phyloP scores from a whole-genome alignment of 2,329 filamentous ascomycete genomes.

The Monosporascus sp. region DNA sequence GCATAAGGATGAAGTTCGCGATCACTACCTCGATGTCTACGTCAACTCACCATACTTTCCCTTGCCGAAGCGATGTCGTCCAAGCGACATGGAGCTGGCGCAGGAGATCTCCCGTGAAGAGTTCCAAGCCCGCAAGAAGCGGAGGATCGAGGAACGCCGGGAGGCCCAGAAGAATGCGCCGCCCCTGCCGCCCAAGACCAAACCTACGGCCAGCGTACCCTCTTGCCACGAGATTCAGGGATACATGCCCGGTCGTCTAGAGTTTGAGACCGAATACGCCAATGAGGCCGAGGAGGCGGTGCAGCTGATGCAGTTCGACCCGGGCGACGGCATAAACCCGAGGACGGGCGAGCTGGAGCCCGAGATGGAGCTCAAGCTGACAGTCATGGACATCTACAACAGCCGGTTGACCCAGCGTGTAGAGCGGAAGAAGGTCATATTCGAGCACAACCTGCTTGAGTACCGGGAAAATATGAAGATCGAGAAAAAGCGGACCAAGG shows the following conservation, averaged over 20 bases:
- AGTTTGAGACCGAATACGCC: constrained; percentile 96
- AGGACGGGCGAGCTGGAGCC: constrained; percentile 79
- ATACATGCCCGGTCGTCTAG: constrained; percentile 94
- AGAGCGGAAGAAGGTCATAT: constrained; percentile 93
- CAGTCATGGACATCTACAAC: constrained; percentile 98
- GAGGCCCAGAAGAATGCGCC: constrained; percentile 80
- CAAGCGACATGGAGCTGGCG: constrained; percentile 71
- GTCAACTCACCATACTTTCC: constrained; percentile 80
- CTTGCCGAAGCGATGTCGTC: constrained; percentile 79
- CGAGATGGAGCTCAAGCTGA: constrained; percentile 96
- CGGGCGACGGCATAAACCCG: constrained; percentile 86
- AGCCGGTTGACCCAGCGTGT: constrained; percentile 82
- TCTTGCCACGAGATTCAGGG: constrained; percentile 97
- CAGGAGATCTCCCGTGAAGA: constrained; percentile 82
- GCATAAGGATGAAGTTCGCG: constrained; percentile 89
- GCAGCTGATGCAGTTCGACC: constrained; percentile 97
- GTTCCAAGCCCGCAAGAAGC: constrained; percentile 89
- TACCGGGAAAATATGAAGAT: constrained; percentile 85
- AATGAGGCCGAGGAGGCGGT: constrained; percentile 98
- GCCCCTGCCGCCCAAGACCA: constrained; percentile 83
- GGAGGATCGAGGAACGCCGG: constrained; percentile 85
- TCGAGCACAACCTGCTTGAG: constrained; percentile 89
- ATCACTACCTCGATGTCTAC: constrained; percentile 88
- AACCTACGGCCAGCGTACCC: constrained; percentile 91
- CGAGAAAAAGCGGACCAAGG: constrained; percentile 94